phyloP scores from a whole-genome alignment of 2,329 filamentous ascomycete genomes.

The Pseudopyrenochaeta lycopersici region DNA sequence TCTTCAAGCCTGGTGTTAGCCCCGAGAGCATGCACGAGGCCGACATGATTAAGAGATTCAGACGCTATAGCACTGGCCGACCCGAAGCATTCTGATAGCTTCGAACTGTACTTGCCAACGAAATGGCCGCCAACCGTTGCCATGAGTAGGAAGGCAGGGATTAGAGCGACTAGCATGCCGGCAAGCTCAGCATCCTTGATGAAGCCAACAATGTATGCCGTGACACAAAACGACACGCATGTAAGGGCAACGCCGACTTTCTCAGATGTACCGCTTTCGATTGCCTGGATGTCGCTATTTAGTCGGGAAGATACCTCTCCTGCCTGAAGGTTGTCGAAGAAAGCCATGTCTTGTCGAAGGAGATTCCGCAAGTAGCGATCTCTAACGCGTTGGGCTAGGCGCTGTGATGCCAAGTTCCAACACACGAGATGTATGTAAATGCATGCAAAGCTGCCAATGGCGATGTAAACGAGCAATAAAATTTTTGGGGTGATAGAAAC shows the following conservation, averaged over 20 bases:
- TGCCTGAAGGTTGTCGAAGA: conserved; percentile 69
- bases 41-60: conserved; percentile 67
- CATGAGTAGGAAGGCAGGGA: conserved; percentile 71
- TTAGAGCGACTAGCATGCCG: conserved; percentile 69
- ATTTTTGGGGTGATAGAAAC: conserved; percentile 67
- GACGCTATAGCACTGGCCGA: conserved; percentile 70
- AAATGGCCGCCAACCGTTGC: conserved; percentile 65
- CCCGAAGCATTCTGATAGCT: conserved; percentile 63
- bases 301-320: conserved; percentile 72
- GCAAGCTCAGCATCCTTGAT: conserved; percentile 70
- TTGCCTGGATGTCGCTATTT: conserved; percentile 71
- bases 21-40: conserved; percentile 71
- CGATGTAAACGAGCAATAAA: conserved; percentile 68
- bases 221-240: conserved; percentile 71
- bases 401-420: conserved; percentile 71
- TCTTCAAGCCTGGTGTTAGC: conserved; percentile 67
- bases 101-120: conserved; percentile 60
- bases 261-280: conserved; percentile 74
- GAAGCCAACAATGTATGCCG: conserved; percentile 73
- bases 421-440: conserved; percentile 72
- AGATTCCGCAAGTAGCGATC: conserved; percentile 68
- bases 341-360: conserved; percentile 69
- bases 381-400: conserved; percentile 69
- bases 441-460: conserved; percentile 68
- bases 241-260: conserved; percentile 73